Evolutionary conservation across 2,329 filamentous ascomycete genomes (phyloP), one percentile per base, ranked within the genome.

Genomic region (Coniochaeta ligniaria): DNA sequence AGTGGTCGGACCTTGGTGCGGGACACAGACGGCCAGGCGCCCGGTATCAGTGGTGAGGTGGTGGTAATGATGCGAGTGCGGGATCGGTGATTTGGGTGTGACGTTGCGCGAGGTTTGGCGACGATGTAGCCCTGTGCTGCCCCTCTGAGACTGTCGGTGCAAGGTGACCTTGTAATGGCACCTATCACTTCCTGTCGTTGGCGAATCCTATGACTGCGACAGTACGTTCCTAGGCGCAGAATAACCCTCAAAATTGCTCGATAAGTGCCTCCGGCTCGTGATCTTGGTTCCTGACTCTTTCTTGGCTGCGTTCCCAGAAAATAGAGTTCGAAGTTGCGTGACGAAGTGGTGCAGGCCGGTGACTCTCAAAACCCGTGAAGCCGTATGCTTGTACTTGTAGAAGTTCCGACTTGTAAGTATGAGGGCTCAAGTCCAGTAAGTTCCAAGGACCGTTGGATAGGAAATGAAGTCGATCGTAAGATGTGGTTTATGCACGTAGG

Each of bases 91-190:
- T 47, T 47, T 26, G 47, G 22, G 47, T 52, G 47, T 52, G 47
- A 52, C 47, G 47, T 52, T 52, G 47, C 47, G 47, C 47, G 45
- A 52, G 47, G 47, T 52, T 31, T 52, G 47, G 47, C 47, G 47
- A 52, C 47, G 47, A 52, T 52, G 47, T 52, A 52, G 47, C 47
- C 47, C 22, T 52, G 47, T 52, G 47, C 47, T 52, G 47, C 47
- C 47, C 47, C 47, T 52, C 47, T 52, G 47, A 52, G 22, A 52
- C 47, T 17, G 8, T 31, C 22, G 16, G 47, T 52, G 47, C 17
- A 52, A 52, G 47, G 47, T 52, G 47, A 52, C 47, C 47, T 31
- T 22, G 24, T 26, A 31, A 52, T 52, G 47, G 22, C 26, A 31
- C 47, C 47, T 52, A 28, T 28, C 47, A n/a, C 47, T 52, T 52